Base-by-base conservation (phyloP, 2,329 filamentous ascomycete species). In the Colletotrichum acutatum region DNA sequence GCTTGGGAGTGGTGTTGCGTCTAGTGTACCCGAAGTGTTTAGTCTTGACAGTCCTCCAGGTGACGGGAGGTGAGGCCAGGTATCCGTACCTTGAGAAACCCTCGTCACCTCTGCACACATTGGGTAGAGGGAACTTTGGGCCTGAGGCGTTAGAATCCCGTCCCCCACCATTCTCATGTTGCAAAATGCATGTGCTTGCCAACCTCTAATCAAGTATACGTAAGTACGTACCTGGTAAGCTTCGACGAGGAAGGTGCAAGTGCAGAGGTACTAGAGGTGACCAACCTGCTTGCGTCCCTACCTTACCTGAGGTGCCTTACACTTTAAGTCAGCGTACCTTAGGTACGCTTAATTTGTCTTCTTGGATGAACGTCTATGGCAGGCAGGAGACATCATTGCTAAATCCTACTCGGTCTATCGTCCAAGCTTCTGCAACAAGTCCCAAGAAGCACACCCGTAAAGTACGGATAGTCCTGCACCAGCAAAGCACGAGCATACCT, bases 401-500 rank as follows among this genome's bases (percentile, higher is more conserved):
- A 42, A 42, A 19, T 6, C 32, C 34, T 30, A n/a, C 34, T 52
- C 52, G 22, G 30, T 24, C 49, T 49, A 49, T 53, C 59, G 52
- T 68, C 49, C 59, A 34, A 68, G 59, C 66, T 68, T 68, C 52
- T 64, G 66, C 60, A 68, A 34, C 49, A 64, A 49, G 42, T 9
- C 42, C 42, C 19, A 49, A 49, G 42, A 22, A 49, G 42, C 42
- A 49, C 42, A n/a, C 19, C 19, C 49, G 28, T 42, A 19, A 14
- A 19, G 14, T 24, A 28, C 56, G n/a, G n/a, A n/a, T n/a, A n/a
- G n/a, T 19, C 56, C 12, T 58, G 32, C 54, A 58, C 26, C 22
- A 30, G 26, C 54, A 58, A 32, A 37, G 57, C 57, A 59, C 58
- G 32, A 57, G 32, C 32, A 30, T 3, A 34, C 11, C 32, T 34